A percentile compares a stretch with the other conserved stretches of the same genome.
Conservation (phyloP, 371 early-diverging fungal species). For the Circinella minor region DNA sequence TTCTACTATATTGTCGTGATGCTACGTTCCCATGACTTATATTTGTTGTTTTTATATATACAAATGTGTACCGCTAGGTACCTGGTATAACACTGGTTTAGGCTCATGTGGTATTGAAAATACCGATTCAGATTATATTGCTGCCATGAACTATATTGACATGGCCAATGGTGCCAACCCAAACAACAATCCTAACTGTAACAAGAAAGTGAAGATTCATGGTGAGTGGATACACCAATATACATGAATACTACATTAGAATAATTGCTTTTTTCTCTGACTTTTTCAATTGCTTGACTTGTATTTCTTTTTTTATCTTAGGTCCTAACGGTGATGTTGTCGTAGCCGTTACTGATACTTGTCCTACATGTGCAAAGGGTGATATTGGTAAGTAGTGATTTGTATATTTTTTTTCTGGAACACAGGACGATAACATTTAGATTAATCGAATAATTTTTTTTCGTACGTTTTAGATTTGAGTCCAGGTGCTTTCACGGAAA, state of each 20-base stretch:
- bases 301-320: constrained; percentile 13
- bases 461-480: constrained; percentile 31
- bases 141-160: constrained; percentile 42
- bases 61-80: constrained; percentile 3
- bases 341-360: constrained; percentile 34
- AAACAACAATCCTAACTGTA: constrained; percentile 43
- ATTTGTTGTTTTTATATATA: too few species aligned
- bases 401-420: not conserved
- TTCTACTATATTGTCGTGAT: too few species aligned
- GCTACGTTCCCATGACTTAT: too few species aligned
- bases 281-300: too few species aligned
- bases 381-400: constrained; percentile 18
- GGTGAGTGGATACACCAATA: too few species aligned
- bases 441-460: too few species aligned
- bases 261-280: too few species aligned
- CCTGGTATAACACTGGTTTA: constrained; percentile 34
- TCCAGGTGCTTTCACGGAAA: constrained; percentile 46
- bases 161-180: constrained; percentile 43
- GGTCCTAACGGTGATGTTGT: constrained; percentile 36
- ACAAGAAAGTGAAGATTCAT: constrained; percentile 12
- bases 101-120: constrained; percentile 40
- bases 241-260: too few species aligned
- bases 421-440: constrained; percentile 22
- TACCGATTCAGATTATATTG: constrained; percentile 29
- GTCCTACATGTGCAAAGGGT: constrained; percentile 31